Evolutionary conservation across 345 rosid species (phyloP).

Genomic region (Aquilaria yunnanensis): DNA sequence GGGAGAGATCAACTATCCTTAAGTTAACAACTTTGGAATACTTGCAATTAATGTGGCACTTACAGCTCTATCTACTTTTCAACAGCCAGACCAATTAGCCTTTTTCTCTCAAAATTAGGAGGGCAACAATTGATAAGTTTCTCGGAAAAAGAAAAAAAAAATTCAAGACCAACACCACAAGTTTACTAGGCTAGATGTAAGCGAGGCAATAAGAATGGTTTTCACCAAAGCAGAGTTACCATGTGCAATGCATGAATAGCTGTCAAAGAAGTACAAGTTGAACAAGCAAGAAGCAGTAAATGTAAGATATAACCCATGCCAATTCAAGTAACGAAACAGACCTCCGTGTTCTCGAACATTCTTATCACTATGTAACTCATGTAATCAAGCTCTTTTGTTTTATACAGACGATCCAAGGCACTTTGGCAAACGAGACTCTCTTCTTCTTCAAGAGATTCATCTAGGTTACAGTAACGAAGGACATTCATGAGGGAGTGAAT

Average conservation of each 20-base stretch:
- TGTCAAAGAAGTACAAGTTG: background rate
- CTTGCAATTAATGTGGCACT: too few species aligned
- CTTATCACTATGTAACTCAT: constrained; percentile 95
- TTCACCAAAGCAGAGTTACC: background rate
- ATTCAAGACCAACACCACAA: too few species aligned
- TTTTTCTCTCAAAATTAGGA: too few species aligned
- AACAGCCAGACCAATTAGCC: too few species aligned
- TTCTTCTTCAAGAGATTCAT: constrained; percentile 95
- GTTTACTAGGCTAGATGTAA: background rate
- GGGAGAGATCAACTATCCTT: too few species aligned
- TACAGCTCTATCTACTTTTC: too few species aligned
- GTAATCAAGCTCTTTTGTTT: constrained; percentile 96
- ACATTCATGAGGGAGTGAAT: constrained; percentile 96
- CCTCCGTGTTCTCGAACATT: constrained; percentile 95
- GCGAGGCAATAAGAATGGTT: background rate
- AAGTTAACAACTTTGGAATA: too few species aligned
- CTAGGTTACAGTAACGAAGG: constrained; percentile 92
- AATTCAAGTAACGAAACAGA: constrained; percentile 12
- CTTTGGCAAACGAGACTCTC: constrained; percentile 68
- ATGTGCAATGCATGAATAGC: too few species aligned
- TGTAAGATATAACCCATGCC: background rate
- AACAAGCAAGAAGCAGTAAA: background rate
- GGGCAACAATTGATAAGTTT: too few species aligned
- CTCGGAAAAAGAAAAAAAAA: too few species aligned
- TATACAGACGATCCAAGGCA: constrained; percentile 77